Conservation (phyloP, 208 protist genomes). For the Naegleria gruberi region DNA sequence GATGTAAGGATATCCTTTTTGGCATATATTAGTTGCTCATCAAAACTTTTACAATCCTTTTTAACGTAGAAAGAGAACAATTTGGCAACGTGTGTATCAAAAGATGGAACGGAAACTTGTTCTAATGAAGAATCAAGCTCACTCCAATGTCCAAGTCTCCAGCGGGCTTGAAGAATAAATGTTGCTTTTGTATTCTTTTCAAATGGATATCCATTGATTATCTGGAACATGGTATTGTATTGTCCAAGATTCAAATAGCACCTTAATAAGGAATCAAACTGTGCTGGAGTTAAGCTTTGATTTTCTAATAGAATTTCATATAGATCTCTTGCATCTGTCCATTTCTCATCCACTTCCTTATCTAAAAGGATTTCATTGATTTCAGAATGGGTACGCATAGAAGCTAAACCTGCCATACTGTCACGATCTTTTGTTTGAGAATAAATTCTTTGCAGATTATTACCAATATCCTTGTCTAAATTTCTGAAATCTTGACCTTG, state of each 20-base stretch:
- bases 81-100: slow-evolving; percentile 39
- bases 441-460: slow-evolving; percentile 35
- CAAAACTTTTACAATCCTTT: slow-evolving; percentile 29
- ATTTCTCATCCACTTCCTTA: slow-evolving; percentile 24
- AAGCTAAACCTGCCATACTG: slow-evolving; percentile 23
- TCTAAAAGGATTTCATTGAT: slow-evolving; percentile 35
- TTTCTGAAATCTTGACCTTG: neutral
- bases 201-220: neutral
- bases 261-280: slow-evolving; percentile 38
- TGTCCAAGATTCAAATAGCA: slow-evolving; percentile 55
- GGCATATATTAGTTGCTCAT: neutral
- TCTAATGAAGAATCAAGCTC: slow-evolving; percentile 32
- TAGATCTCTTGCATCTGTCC: slow-evolving; percentile 35
- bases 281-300: slow-evolving; percentile 15
- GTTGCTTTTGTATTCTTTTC: slow-evolving; percentile 18
- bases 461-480: neutral
- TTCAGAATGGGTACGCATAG: slow-evolving; percentile 24
- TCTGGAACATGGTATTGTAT: slow-evolving; percentile 42
- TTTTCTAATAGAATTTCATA: slow-evolving; percentile 35
- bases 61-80: slow-evolving; percentile 21
- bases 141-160: slow-evolving; percentile 58
- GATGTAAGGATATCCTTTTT: slow-evolving; percentile 30
- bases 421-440: slow-evolving; percentile 28
- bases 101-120: neutral
- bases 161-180: slow-evolving; percentile 48